Percentiles rank a stretch among this genome's conserved stretches.
phyloP scores from a whole-genome alignment of 495 filamentous ascomycete genomes.

The Aspergillus wentii region DNA sequence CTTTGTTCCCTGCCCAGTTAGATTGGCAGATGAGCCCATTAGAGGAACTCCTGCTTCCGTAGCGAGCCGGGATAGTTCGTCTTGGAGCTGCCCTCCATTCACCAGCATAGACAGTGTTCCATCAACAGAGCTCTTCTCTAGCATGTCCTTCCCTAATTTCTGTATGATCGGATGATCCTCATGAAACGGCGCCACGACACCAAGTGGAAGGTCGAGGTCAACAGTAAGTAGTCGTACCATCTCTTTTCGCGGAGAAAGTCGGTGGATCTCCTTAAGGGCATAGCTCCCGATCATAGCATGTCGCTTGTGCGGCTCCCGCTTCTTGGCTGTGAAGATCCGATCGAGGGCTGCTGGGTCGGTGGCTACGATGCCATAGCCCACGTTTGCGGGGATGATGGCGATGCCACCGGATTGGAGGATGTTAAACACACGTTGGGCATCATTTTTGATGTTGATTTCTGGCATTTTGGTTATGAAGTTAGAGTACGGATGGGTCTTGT shows the following conservation, averaged over 20 bases:
- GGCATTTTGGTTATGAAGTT: no score
- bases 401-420: slow-evolving; percentile 16
- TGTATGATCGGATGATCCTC: slow-evolving; percentile 12
- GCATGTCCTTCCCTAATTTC: slow-evolving; percentile 1
- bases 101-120: slow-evolving; percentile 23
- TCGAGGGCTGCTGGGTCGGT: slow-evolving; percentile 9
- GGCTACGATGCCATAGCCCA: slow-evolving; percentile 21
- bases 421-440: slow-evolving; percentile 18
- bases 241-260: slow-evolving; percentile 4
- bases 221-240: slow-evolving; percentile 17
- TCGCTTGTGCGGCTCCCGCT: slow-evolving; percentile 15
- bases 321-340: slow-evolving; percentile 14
- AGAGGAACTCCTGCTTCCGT: slow-evolving; percentile 9
- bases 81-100: slow-evolving; percentile 19
- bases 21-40: slow-evolving; percentile 24
- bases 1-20: slow-evolving; percentile 23
- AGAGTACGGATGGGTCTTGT: no score
- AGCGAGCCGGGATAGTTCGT: slow-evolving; percentile 17
- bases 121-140: slow-evolving; percentile 9
- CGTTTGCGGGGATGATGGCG: slow-evolving; percentile 19
- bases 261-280: slow-evolving; percentile 15
- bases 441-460: background rate
- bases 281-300: slow-evolving; percentile 23
- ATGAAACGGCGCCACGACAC: slow-evolving; percentile 17
- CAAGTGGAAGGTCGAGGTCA: slow-evolving; percentile 17